Conservation (phyloP, 805 yeast species). For the Nakazawaea populi region DNA sequence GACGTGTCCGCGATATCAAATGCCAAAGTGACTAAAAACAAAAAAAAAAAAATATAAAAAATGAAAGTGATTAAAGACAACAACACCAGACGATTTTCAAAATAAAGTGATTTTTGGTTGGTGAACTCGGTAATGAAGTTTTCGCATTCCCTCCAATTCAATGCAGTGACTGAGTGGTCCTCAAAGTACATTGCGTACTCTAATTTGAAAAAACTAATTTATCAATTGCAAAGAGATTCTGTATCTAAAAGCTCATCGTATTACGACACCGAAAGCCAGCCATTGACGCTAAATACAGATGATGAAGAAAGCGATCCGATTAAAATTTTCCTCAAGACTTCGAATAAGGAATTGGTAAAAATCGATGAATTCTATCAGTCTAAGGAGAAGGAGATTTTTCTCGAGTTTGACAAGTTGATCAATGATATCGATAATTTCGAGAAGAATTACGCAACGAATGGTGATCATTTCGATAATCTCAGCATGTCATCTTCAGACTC, state of each 20-base stretch:
- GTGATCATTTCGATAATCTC: slow-evolving; percentile 12
- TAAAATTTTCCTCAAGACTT: slow-evolving; percentile 57
- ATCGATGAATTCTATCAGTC: slow-evolving; percentile 67
- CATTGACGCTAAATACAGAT: slow-evolving; percentile 15
- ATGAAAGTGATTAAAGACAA: no score
- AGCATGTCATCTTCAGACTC: slow-evolving; percentile 16
- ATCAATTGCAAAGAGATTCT: slow-evolving; percentile 68
- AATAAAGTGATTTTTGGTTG: neutral
- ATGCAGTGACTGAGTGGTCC: slow-evolving; percentile 98
- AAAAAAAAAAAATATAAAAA: no score
- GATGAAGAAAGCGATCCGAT: slow-evolving; percentile 39
- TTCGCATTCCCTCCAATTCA: slow-evolving; percentile 90
- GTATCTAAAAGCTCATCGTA: slow-evolving; percentile 19
- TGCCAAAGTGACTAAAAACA: no score
- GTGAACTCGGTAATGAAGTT: slow-evolving; percentile 64
- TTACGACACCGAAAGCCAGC: slow-evolving; percentile 19
- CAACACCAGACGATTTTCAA: no score
- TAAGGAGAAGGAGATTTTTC: slow-evolving; percentile 56
- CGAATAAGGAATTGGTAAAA: slow-evolving; percentile 72
- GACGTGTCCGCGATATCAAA: no score
- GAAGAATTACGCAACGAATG: slow-evolving; percentile 20
- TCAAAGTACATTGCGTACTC: slow-evolving; percentile 88
- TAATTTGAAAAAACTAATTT: slow-evolving; percentile 77
- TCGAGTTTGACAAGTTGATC: slow-evolving; percentile 48
- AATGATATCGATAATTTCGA: slow-evolving; percentile 64